Conservation (phyloP, 169 alveolate genomes). For the Besnoitia besnoiti region DNA sequence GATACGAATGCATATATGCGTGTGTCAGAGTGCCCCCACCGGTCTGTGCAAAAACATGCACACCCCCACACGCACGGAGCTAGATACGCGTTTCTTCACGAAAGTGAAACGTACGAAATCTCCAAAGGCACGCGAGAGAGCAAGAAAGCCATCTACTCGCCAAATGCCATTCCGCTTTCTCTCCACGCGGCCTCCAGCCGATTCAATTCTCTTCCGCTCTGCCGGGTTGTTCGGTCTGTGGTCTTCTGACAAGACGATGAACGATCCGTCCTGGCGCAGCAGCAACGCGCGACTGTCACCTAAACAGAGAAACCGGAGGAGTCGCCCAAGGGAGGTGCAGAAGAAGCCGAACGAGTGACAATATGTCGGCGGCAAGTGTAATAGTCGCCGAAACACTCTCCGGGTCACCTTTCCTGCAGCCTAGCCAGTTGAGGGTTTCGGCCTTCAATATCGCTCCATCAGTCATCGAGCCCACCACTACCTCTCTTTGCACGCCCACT, state of each 20-base stretch:
- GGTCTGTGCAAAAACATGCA: no score
- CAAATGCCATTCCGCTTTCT: conserved; percentile 6
- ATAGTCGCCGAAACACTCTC: neutral
- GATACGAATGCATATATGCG: no score
- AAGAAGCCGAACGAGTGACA: no score
- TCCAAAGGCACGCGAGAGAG: conserved; percentile 52
- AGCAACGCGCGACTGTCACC: conserved; percentile 36
- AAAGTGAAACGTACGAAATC: conserved; percentile 18
- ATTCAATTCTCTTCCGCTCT: neutral
- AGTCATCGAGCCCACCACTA: no score
- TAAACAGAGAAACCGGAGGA: conserved; percentile 22
- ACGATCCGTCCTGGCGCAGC: conserved; percentile 2
- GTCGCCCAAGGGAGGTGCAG: no score
- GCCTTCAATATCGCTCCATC: no score
- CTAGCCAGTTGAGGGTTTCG: neutral
- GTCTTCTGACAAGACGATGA: neutral
- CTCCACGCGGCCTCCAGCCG: conserved; percentile 3
- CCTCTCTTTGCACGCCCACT: no score
- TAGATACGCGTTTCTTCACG: no score
- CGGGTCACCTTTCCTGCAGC: neutral
- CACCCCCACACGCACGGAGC: no score
- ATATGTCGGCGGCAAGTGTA: neutral
- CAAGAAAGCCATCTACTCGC: conserved; percentile 36
- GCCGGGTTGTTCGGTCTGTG: conserved; percentile 27
- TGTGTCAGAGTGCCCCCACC: no score